Percentiles rank a stretch among this genome's conserved stretches.
phyloP scores from a whole-genome alignment of 208 protist genomes.

The Paratrypanosoma confusum region DNA sequence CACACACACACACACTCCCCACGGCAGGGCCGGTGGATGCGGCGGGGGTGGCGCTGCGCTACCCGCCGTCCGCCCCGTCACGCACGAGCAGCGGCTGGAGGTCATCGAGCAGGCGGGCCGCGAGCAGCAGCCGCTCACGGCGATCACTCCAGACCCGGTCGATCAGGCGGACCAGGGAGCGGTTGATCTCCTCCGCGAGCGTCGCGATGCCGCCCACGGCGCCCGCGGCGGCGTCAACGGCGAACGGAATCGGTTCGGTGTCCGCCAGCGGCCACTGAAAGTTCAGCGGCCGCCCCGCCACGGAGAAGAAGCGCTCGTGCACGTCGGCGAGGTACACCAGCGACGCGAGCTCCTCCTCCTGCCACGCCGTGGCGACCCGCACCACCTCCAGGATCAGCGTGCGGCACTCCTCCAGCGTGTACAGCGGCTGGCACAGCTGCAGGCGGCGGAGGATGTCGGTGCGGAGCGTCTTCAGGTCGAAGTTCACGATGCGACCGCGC shows the following conservation, averaged over 20 bases:
- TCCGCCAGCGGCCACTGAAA: conserved; percentile 7
- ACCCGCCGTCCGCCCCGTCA: too few species aligned
- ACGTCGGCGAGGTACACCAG: conserved; percentile 9
- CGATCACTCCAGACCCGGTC: conserved; percentile 11
- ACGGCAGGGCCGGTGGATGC: too few species aligned
- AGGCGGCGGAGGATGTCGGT: conserved; percentile 7
- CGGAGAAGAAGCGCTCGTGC: conserved; percentile 2
- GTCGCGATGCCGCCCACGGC: neutral
- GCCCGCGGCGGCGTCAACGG: neutral
- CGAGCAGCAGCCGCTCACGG: conserved; percentile 10
- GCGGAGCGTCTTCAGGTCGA: conserved; percentile 11
- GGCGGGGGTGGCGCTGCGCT: too few species aligned
- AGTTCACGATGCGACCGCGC: conserved; percentile 5
- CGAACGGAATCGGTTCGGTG: conserved; percentile 3
- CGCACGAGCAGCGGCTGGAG: conserved; percentile 10
- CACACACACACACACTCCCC: too few species aligned
- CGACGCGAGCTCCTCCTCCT: conserved; percentile 11
- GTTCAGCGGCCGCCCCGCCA: conserved; percentile 1
- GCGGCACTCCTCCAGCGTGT: conserved; percentile 16
- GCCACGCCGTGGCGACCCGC: conserved; percentile 7
- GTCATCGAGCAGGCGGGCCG: conserved; percentile 6
- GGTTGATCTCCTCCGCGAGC: conserved; percentile 14
- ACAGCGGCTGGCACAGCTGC: conserved; percentile 1
- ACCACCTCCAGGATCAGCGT: conserved; percentile 8
- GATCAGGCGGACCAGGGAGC: conserved; percentile 10